phyloP scores from a whole-genome alignment of 371 early-diverging fungal species.

The Phascolomyces articulosus region DNA sequence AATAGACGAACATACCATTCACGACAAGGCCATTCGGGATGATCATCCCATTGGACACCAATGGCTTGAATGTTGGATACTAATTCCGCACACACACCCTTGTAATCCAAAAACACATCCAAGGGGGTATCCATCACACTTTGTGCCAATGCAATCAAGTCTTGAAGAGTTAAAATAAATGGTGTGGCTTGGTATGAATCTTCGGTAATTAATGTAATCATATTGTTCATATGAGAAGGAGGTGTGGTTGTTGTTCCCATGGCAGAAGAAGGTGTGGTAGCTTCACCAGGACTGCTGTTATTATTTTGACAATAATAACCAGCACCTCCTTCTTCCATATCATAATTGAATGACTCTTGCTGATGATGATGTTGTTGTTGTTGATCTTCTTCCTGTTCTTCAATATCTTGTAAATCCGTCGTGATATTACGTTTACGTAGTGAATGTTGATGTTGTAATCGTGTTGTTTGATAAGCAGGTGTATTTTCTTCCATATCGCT shows the following conservation, averaged over 20 bases:
- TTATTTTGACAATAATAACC: too few species aligned
- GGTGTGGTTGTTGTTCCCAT: background rate
- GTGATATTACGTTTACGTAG: constrained; percentile 4
- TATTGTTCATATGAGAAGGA: constrained; percentile 37
- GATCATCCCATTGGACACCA: constrained; percentile 54
- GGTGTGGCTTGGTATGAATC: constrained; percentile 64
- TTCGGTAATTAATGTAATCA: constrained; percentile 55
- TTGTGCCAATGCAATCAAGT: constrained; percentile 59
- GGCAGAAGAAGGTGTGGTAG: background rate
- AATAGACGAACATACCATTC: constrained; percentile 60
- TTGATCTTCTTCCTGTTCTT: constrained; percentile 22
- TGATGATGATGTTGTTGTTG: background rate
- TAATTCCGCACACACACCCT: constrained; percentile 54
- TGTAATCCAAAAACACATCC: constrained; percentile 53
- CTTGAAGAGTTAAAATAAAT: constrained; percentile 62
- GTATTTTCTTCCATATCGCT: constrained; percentile 5
- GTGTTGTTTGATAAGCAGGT: background rate
- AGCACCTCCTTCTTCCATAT: background rate
- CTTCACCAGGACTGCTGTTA: background rate
- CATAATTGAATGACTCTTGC: too few species aligned
- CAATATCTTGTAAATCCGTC: constrained; percentile 20
- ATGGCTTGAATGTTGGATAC: constrained; percentile 55
- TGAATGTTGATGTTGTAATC: background rate
- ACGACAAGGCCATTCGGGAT: constrained; percentile 62
- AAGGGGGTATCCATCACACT: constrained; percentile 60